Percentiles rank a stretch among this genome's conserved stretches.
These are phyloP conservation scores for Venustampulla echinocandica DNA, from an alignment of 495 filamentous ascomycete species.

Conservation along the genomic window DNA sequence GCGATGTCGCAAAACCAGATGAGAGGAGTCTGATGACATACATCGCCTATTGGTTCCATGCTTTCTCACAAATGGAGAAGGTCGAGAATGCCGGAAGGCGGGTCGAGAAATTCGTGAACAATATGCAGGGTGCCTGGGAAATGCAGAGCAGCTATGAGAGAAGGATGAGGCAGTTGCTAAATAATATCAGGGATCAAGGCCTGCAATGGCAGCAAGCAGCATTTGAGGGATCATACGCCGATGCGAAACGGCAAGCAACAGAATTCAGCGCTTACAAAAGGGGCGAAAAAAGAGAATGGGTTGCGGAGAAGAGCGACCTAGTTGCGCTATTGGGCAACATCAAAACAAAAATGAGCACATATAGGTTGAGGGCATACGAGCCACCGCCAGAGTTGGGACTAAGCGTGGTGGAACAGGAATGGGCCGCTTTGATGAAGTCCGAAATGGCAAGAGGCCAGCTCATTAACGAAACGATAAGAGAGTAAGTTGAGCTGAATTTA, in stretches of 20 bases:
- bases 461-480: constrained; percentile 96
- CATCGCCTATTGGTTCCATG: constrained; percentile 99
- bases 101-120: constrained; percentile 96
- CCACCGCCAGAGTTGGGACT: constrained; percentile 72
- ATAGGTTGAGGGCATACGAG: constrained; percentile 81
- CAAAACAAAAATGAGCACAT: constrained; percentile 95
- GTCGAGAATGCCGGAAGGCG: constrained; percentile 94
- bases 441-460: constrained; percentile 82
- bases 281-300: constrained; percentile 85
- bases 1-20: constrained; percentile 90
- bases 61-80: constrained; percentile 94
- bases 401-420: constrained; percentile 73
- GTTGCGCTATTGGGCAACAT: constrained; percentile 94
- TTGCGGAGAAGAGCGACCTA: constrained; percentile 92
- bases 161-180: constrained; percentile 70
- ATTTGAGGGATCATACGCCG: constrained; percentile 86
- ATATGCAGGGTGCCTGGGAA: constrained; percentile 99
- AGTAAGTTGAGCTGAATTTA: too few relatives aligned
- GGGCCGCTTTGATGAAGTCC: constrained; percentile 64
- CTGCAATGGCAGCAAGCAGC: constrained; percentile 65
- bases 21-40: constrained; percentile 98
- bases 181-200: constrained; percentile 62
- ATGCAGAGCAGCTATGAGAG: constrained; percentile 95
- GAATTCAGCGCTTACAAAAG: constrained; percentile 83
- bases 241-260: constrained; percentile 78